phyloP scores from a whole-genome alignment of 1,139 yeast species.

The Petasospora rhodanensis region DNA sequence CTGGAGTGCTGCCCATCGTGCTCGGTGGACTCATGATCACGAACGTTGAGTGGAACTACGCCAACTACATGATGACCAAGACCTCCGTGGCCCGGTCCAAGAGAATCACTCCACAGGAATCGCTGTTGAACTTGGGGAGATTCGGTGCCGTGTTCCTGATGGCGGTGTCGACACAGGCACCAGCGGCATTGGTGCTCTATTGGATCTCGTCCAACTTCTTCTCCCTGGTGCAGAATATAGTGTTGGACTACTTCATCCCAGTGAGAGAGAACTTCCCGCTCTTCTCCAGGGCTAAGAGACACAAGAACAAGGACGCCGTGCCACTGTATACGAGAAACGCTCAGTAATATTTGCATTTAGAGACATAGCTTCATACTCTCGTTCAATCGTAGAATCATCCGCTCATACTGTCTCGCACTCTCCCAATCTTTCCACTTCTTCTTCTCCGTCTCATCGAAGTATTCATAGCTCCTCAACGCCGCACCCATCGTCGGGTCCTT shows the following conservation, averaged over 20 bases:
- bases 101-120: slow-evolving; percentile 60
- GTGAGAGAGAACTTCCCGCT: slow-evolving; percentile 12
- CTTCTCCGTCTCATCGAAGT: neutral
- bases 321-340: slow-evolving; percentile 20
- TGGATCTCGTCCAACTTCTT: slow-evolving; percentile 83
- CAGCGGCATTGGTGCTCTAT: slow-evolving; percentile 71
- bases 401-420: slow-evolving; percentile 12
- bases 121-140: slow-evolving; percentile 60
- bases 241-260: slow-evolving; percentile 52
- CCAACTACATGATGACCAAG: slow-evolving; percentile 40
- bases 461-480: slow-evolving; percentile 3
- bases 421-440: slow-evolving; percentile 8
- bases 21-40: slow-evolving; percentile 68
- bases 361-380: slow-evolving; percentile 10
- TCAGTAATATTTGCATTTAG: neutral
- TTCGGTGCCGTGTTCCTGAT: slow-evolving; percentile 74
- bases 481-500: slow-evolving; percentile 3
- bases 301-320: slow-evolving; percentile 10
- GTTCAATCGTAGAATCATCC: slow-evolving; percentile 11
- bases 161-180: slow-evolving; percentile 84
- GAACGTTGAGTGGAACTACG: slow-evolving; percentile 75
- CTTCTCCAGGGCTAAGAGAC: slow-evolving; percentile 4
- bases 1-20: slow-evolving; percentile 60
- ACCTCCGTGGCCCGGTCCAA: slow-evolving; percentile 19
- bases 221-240: slow-evolving; percentile 68